Conservation (phyloP, 1,284 basidiomycete genomes). For the Cutaneotrichosporon daszewskae region DNA sequence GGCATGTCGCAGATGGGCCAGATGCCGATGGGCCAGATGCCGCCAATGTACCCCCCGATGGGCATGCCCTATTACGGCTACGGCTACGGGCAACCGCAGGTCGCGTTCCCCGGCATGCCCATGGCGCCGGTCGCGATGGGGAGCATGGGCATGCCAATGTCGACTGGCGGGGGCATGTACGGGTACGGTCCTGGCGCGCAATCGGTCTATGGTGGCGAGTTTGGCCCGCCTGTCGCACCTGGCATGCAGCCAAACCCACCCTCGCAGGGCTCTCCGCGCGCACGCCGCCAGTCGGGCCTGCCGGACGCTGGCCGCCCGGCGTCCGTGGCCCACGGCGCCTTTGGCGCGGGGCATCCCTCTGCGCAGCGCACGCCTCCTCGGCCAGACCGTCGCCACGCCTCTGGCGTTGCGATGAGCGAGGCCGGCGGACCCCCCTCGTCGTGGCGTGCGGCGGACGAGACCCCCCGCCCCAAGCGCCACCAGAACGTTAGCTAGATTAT, state of each 20-base stretch:
- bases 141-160: constrained; percentile 6
- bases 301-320: constrained; percentile 8
- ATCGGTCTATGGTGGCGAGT: constrained; percentile 40
- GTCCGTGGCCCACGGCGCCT: constrained; percentile 1
- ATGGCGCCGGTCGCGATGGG: constrained; percentile 4
- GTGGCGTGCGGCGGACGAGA: constrained; percentile 9
- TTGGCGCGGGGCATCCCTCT: no score
- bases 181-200: constrained; percentile 29
- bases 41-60: background rate
- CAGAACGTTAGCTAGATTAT: constrained; percentile 6
- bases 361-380: constrained; percentile 2
- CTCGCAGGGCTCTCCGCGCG: constrained; percentile 6
- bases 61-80: constrained; percentile 1
- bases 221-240: constrained; percentile 31
- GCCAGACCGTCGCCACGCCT: constrained; percentile 3
- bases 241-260: constrained; percentile 2
- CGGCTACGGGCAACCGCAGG: constrained; percentile 8
- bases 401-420: constrained; percentile 10
- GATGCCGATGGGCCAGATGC: background rate
- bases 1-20: background rate
- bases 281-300: constrained; percentile 5
- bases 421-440: constrained; percentile 7
- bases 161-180: constrained; percentile 27
- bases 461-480: constrained; percentile 12
- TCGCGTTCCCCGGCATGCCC: constrained; percentile 4